Evolutionary conservation across 129 eudicot genomes (phyloP).

Genomic region (Flaveria sonorensis): DNA sequence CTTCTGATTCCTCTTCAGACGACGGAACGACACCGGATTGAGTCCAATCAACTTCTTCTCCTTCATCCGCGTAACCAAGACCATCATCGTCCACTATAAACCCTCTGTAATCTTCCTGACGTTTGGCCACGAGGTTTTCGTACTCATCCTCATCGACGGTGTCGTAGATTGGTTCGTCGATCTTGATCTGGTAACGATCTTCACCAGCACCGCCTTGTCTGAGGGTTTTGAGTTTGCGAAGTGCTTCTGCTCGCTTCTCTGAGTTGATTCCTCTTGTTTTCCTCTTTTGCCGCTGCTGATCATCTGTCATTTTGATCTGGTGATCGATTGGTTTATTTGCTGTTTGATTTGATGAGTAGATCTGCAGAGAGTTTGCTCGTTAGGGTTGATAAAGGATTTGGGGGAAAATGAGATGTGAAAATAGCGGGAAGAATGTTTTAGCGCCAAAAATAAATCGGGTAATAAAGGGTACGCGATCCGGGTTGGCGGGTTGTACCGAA

Average conservation of each 20-base stretch:
- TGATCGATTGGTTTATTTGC: not conserved
- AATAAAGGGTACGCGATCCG: not conserved
- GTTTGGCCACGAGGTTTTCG: conserved; percentile 70
- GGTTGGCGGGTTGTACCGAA: not conserved
- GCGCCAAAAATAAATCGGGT: conserved; percentile 27
- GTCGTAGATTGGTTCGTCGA: conserved; percentile 84
- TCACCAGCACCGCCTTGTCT: conserved; percentile 60
- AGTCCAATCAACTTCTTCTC: conserved; percentile 82
- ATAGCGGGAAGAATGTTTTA: conserved; percentile 38
- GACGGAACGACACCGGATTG: conserved; percentile 50
- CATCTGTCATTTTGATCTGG: conserved; percentile 51
- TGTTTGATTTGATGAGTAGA: conserved; percentile 20
- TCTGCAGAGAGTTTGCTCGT: conserved; percentile 10
- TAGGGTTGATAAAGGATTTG: conserved; percentile 25
- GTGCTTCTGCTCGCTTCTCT: conserved; percentile 61
- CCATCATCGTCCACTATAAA: conserved; percentile 88
- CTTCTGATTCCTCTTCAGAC: conserved; percentile 67
- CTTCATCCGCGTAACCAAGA: conserved; percentile 78
- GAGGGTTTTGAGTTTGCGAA: conserved; percentile 69
- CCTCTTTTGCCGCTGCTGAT: conserved; percentile 51
- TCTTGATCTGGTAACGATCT: conserved; percentile 55
- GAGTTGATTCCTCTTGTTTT: conserved; percentile 49
- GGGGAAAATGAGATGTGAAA: conserved; percentile 18
- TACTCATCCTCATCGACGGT: conserved; percentile 86
- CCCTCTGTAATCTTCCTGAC: conserved; percentile 65